Percentiles rank a stretch among this genome's conserved stretches.
These are phyloP conservation scores for Tanozyma kutaoensis DNA, from an alignment of 805 yeast species.

Conservation along the genomic window DNA sequence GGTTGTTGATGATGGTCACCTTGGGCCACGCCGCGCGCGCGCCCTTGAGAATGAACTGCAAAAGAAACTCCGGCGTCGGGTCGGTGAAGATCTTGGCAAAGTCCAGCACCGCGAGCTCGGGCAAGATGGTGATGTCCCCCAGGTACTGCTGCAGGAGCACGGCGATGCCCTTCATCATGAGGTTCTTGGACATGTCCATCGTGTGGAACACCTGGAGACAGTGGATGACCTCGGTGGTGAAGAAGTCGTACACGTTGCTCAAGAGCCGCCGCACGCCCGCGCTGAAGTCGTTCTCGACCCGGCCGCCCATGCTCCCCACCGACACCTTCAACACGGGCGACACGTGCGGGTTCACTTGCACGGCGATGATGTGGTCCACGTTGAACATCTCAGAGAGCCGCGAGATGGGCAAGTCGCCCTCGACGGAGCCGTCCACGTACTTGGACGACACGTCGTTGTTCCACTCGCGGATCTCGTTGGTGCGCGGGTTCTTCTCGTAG, in stretches of 20 bases:
- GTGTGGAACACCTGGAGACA: constrained; percentile 61
- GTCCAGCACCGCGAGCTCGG: constrained; percentile 51
- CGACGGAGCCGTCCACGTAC: constrained; percentile 93
- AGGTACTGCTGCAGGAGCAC: constrained; percentile 77
- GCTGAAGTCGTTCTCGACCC: constrained; percentile 45
- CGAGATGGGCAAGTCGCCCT: constrained; percentile 84
- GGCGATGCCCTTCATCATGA: constrained; percentile 61
- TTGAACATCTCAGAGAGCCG: constrained; percentile 93
- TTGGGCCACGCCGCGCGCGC: constrained; percentile 94
- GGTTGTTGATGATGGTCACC: constrained; percentile 71
- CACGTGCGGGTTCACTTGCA: constrained; percentile 95
- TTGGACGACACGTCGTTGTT: constrained; percentile 55
- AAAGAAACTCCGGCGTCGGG: constrained; percentile 67
- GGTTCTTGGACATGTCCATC: constrained; percentile 60
- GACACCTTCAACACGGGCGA: constrained; percentile 72
- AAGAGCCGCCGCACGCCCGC: constrained; percentile 39
- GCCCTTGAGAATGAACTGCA: constrained; percentile 64
- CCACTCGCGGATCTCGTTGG: constrained; percentile 74
- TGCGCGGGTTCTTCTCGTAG: constrained; percentile 66
- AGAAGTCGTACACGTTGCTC: constrained; percentile 42
- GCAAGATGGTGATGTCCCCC: constrained; percentile 89
- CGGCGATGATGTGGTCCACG: constrained; percentile 93
- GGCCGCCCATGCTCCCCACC: constrained; percentile 57
- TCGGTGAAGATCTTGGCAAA: constrained; percentile 55
- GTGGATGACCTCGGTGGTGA: constrained; percentile 66